These are phyloP conservation scores for Bacidia gigantensis DNA, from an alignment of 495 filamentous ascomycete species.

Conservation along the genomic window DNA sequence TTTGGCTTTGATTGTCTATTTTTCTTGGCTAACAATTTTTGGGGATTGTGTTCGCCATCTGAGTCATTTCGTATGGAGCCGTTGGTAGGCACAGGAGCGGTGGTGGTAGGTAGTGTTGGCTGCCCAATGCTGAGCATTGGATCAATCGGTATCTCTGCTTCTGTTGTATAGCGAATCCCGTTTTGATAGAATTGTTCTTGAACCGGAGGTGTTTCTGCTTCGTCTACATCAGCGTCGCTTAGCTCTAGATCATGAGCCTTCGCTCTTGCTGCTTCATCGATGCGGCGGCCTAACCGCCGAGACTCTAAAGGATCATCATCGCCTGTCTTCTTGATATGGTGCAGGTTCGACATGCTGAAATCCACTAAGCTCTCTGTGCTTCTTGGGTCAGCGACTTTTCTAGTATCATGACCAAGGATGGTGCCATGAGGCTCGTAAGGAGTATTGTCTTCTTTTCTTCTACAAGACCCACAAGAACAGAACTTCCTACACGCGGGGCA, in stretches of 20 bases:
- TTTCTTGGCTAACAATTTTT: not conserved
- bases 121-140: constrained; percentile 29
- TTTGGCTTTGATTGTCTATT: not conserved
- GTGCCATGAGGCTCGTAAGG: constrained; percentile 77
- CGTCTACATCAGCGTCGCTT: constrained; percentile 28
- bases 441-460: constrained; percentile 38
- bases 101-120: not conserved
- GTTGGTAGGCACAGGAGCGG: not conserved
- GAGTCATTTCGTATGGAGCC: too few relatives aligned
- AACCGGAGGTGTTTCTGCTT: constrained; percentile 14
- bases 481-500: constrained; percentile 75
- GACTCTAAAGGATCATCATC: constrained; percentile 31
- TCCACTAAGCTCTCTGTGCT: constrained; percentile 80
- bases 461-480: constrained; percentile 74
- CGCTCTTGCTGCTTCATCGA: constrained; percentile 36
- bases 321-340: constrained; percentile 51
- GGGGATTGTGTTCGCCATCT: not conserved
- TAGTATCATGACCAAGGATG: constrained; percentile 77
- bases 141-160: constrained; percentile 36
- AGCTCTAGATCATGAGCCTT: constrained; percentile 30
- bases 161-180: constrained; percentile 19
- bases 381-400: constrained; percentile 71
- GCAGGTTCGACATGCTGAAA: constrained; percentile 68
- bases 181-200: constrained; percentile 14
- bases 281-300: constrained; percentile 32